Percentiles rank a stretch among this genome's conserved stretches.
phyloP scores from a whole-genome alignment of 2,329 filamentous ascomycete species.

The Endothia cerciana region DNA sequence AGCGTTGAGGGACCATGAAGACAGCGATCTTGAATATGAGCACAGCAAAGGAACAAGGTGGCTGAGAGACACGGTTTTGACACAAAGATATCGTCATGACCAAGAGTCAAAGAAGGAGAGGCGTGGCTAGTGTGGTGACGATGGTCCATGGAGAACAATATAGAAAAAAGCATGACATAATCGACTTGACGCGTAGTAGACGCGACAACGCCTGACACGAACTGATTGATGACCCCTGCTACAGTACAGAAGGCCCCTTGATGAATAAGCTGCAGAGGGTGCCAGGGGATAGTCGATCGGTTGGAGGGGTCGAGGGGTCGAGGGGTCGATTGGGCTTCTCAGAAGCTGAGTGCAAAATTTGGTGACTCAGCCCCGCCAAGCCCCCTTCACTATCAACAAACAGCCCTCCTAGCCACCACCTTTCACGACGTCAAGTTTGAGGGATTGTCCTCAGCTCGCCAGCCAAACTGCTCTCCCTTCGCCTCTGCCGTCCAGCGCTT shows the following conservation, averaged over 20 bases:
- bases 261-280: neutral
- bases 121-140: neutral
- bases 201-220: constrained; percentile 17
- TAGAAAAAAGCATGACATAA: constrained; percentile 17
- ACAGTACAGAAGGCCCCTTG: neutral
- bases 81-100: neutral
- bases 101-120: neutral
- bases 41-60: neutral
- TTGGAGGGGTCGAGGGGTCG: constrained; percentile 7
- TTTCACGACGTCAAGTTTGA: constrained; percentile 9
- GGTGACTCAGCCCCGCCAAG: constrained; percentile 13
- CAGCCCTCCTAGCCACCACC: neutral
- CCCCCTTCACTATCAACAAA: neutral
- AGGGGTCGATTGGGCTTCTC: neutral
- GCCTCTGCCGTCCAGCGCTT: constrained; percentile 40
- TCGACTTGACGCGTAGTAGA: constrained; percentile 15
- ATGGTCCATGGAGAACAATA: neutral
- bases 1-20: neutral
- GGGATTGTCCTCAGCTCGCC: constrained; percentile 25
- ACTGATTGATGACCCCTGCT: neutral
- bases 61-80: neutral
- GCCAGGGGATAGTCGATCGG: neutral
- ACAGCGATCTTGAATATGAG: neutral
- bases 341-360: neutral
- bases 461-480: constrained; percentile 52